Evolutionary conservation across 768 basidiomycete genomes (phyloP).

Genomic region (Lyophyllum atratum): DNA sequence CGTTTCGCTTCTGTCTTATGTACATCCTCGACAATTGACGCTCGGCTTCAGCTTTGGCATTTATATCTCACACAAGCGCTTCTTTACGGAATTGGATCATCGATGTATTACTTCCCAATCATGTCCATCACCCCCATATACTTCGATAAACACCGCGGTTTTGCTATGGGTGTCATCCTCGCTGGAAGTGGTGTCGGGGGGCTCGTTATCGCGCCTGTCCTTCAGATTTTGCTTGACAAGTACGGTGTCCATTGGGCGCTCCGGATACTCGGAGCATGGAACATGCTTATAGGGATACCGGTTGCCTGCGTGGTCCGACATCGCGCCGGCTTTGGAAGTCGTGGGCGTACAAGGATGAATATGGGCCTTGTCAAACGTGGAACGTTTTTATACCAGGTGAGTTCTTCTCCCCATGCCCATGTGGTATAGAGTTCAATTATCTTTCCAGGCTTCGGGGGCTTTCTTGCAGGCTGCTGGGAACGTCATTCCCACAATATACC

Average conservation of each 20-base stretch:
- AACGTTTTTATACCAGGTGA: conserved; percentile 43
- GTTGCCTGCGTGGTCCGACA: conserved; percentile 35
- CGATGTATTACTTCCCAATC: conserved; percentile 45
- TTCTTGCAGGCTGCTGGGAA: conserved; percentile 48
- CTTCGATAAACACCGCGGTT: conserved; percentile 46
- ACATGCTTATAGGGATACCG: conserved; percentile 36
- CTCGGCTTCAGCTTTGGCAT: conserved; percentile 38
- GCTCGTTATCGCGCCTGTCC: conserved; percentile 41
- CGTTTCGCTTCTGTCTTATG: not conserved
- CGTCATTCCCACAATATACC: conserved; percentile 44
- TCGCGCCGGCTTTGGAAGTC: conserved; percentile 20
- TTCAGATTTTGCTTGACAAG: conserved; percentile 34
- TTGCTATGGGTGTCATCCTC: conserved; percentile 45
- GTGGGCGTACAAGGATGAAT: conserved; percentile 31
- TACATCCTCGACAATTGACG: not conserved
- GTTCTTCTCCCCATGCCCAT: not conserved
- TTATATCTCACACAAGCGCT: conserved; percentile 43
- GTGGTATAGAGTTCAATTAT: not conserved
- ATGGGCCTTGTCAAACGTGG: conserved; percentile 39
- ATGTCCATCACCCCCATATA: conserved; percentile 42
- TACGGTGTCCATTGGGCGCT: conserved; percentile 37
- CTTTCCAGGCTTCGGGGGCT: conserved; percentile 35
- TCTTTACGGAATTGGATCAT: conserved; percentile 43
- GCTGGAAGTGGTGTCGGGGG: conserved; percentile 45
- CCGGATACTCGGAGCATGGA: conserved; percentile 43